These are phyloP conservation scores for Tricholoma furcatifolium DNA, from an alignment of 768 basidiomycete genomes.

Conservation along the genomic window DNA sequence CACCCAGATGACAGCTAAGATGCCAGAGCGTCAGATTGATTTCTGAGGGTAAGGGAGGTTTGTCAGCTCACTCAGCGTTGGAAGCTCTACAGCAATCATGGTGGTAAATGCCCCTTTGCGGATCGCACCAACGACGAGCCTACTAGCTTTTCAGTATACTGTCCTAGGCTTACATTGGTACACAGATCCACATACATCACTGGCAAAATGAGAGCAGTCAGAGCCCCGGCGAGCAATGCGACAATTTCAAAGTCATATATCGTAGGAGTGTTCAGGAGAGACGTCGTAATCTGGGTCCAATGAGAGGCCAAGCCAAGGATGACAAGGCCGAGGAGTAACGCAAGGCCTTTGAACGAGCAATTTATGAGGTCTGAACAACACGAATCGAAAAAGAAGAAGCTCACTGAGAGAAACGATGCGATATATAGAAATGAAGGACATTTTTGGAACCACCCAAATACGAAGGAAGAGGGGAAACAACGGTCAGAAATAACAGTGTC, in stretches of 20 bases:
- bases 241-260: conserved; percentile 12
- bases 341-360: conserved; percentile 5
- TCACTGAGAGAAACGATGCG: conserved; percentile 6
- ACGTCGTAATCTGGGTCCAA: conserved; percentile 5
- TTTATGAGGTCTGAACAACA: not conserved
- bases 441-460: not conserved
- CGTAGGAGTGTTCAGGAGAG: not conserved
- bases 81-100: conserved; percentile 14
- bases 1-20: conserved; percentile 12
- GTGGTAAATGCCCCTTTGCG: conserved; percentile 13
- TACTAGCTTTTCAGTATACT: not conserved
- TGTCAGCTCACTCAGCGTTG: conserved; percentile 9
- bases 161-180: not conserved
- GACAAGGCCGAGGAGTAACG: conserved; percentile 9
- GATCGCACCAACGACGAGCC: conserved; percentile 12
- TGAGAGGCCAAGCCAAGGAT: conserved; percentile 12
- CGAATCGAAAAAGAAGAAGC: not conserved
- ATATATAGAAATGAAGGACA: conserved; percentile 15
- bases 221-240: conserved; percentile 9
- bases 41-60: too few species aligned
- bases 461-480: not conserved
- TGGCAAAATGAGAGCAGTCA: conserved; percentile 8
- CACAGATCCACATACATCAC: conserved; percentile 6
- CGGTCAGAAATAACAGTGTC: not conserved
- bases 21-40: not conserved